Base-by-base conservation (phyloP, 192 early-diverging fungal species). In the Podila clonocystis region DNA sequence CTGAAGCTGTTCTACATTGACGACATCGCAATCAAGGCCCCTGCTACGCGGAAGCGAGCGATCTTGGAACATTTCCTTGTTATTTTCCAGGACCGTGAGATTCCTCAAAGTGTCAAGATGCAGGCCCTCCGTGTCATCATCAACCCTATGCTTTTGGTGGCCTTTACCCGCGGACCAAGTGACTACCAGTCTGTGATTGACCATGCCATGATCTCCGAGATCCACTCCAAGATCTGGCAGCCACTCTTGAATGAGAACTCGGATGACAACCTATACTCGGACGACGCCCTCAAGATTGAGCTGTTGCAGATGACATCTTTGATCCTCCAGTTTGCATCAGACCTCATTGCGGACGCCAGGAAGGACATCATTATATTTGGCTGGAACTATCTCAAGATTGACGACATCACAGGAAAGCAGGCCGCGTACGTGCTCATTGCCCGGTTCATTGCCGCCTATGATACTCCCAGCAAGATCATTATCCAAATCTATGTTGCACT, bases 351-450 rank as follows among this genome's bases (percentile, higher is more conserved):
- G 15, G 95, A 97, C 63, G 80, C 87, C 45, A 87, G 92, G 31
- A 96, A 95, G 78, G 95, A 97, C 65, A 91, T 98, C 22, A 97
- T 98, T 74, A 96, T 96, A 75, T 98, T 97, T 86, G 95, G 93
- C 7, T 98, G 97, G 97, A 90, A 91, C 60, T 91, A 92, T 70
- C 90, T 92, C 59, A 90, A 90, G 57, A 69, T 86, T 30, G 97
- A 99, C 70, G 98, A 99, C 59, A 88, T 95, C 19, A 97, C 95
- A 38, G 94, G 94, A 85, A 99, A 99, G 70, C 95, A 99, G 71
- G 92, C 97, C 1, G 93, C 97, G 8, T 98, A 97, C 75, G 98
- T 98, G 19, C 80, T 97, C 52, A 90, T 98, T 49, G 91, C 96
- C 17, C 88, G 95, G 58, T 98, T 98, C 79, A 96, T 98, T 70